Evolutionary conservation across 1,284 basidiomycete species (phyloP).

Genomic region (Phellinidium pouzarii): DNA sequence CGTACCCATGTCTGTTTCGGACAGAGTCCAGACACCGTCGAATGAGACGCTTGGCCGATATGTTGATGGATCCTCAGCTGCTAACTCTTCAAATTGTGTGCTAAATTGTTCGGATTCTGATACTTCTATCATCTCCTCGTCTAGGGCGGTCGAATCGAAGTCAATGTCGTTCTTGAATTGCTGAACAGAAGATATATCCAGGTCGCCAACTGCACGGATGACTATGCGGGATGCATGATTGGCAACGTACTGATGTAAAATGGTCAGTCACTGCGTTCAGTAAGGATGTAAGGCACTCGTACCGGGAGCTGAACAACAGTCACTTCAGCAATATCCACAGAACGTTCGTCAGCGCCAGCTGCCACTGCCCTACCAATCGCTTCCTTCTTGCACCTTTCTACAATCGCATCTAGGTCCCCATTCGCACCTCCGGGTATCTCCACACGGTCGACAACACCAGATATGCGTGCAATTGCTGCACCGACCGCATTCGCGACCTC

Average conservation of each 20-base stretch:
- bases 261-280: background rate
- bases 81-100: slow-evolving; percentile 15
- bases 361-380: slow-evolving; percentile 40
- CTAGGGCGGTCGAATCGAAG: slow-evolving; percentile 3
- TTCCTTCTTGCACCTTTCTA: slow-evolving; percentile 35
- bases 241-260: slow-evolving; percentile 37
- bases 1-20: slow-evolving; percentile 29
- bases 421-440: slow-evolving; percentile 34
- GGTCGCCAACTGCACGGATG: slow-evolving; percentile 41
- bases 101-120: background rate
- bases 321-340: slow-evolving; percentile 41
- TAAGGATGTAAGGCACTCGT: slow-evolving; percentile 3
- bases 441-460: slow-evolving; percentile 35
- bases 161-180: slow-evolving; percentile 6
- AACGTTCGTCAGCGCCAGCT: slow-evolving; percentile 37
- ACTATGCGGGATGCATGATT: slow-evolving; percentile 45
- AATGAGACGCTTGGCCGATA: slow-evolving; percentile 31
- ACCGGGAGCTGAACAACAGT: slow-evolving; percentile 35
- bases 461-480: slow-evolving; percentile 40
- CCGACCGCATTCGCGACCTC: slow-evolving; percentile 54
- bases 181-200: slow-evolving; percentile 18
- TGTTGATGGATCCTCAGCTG: slow-evolving; percentile 23
- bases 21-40: slow-evolving; percentile 33
- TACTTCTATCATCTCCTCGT: slow-evolving; percentile 10
- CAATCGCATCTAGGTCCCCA: slow-evolving; percentile 32